Conservation (phyloP, 179 eudicot genomes). For the Amaranthus tricolor region DNA sequence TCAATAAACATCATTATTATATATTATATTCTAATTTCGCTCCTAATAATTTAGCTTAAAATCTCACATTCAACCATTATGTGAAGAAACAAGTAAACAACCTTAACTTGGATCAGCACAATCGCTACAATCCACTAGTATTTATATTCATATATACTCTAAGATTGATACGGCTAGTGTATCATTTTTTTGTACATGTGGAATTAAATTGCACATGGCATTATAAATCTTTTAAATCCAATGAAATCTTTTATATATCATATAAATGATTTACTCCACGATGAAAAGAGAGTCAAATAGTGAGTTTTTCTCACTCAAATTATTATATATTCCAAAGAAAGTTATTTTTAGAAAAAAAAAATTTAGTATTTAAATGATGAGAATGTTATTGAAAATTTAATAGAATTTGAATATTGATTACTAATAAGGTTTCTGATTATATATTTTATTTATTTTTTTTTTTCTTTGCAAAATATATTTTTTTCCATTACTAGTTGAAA, state of each 20-base stretch:
- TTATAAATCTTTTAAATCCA: neutral
- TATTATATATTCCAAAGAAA: neutral
- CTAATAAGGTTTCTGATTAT: too few species aligned
- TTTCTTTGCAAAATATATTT: too few species aligned
- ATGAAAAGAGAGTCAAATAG: neutral
- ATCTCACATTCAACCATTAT: neutral
- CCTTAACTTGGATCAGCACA: neutral
- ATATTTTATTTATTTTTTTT: too few species aligned
- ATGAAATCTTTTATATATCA: too few species aligned
- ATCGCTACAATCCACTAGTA: neutral
- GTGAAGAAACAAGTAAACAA: neutral
- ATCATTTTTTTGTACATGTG: neutral
- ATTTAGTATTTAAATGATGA: neutral
- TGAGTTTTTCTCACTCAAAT: neutral
- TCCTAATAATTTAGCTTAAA: slow-evolving; percentile 8
- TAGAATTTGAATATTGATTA: neutral
- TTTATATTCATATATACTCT: neutral
- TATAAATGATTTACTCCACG: neutral
- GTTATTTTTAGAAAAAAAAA: neutral
- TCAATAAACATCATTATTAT: neutral
- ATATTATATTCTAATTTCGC: too few species aligned
- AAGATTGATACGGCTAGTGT: neutral
- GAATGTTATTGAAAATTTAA: neutral
- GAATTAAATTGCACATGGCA: neutral
- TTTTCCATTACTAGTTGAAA: too few species aligned